Conservation (phyloP, 306 rosid species). For the Canavalia ensiformis region DNA sequence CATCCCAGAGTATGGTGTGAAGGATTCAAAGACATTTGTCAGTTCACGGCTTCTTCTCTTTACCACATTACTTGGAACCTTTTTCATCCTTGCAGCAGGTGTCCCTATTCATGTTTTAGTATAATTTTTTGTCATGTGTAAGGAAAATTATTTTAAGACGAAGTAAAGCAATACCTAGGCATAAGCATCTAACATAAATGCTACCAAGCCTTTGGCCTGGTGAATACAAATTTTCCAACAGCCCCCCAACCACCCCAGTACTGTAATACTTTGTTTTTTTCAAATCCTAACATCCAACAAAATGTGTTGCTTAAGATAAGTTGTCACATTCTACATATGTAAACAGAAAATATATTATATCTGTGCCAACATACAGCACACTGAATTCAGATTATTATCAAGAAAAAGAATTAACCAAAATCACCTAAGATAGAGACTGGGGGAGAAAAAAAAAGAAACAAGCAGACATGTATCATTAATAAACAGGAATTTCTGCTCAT, state of each 20-base stretch:
- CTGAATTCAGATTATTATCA: neutral
- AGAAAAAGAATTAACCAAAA: conserved; percentile 13
- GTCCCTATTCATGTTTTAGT: conserved; percentile 71
- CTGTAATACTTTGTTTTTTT: neutral
- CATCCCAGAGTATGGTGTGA: conserved; percentile 88
- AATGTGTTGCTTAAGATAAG: neutral
- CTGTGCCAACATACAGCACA: neutral
- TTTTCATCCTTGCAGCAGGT: conserved; percentile 99
- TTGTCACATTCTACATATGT: conserved; percentile 8
- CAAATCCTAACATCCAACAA: neutral
- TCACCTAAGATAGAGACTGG: neutral
- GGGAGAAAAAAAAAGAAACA: conserved; percentile 4
- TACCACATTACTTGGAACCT: conserved; percentile 88
- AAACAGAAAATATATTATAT: neutral
- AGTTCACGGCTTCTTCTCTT: conserved; percentile 95
- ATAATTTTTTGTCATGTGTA: neutral
- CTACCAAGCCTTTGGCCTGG: neutral
- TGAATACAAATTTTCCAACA: conserved; percentile 13
- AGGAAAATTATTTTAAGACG: conserved; percentile 32
- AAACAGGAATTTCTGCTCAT: neutral
- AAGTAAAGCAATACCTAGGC: conserved; percentile 1
- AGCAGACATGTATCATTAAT: conserved; percentile 6
- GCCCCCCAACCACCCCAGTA: neutral
- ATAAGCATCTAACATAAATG: conserved; percentile 28
- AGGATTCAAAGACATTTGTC: conserved; percentile 89